These are phyloP conservation scores for sorghum (Sorghum bicolor) DNA, from an alignment of 176 grass and related monocot species.

Conservation along the genomic window Sorghum_bicolor_NCBIv3 NC_012871.2:62478001-62478500, in stretches of 20 bases:
- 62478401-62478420: background rate
- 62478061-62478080: slow-evolving; percentile 65
- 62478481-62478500: background rate
- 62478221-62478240: background rate
- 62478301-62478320: background rate
- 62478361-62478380: background rate
- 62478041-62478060: slow-evolving; percentile 26
- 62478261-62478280: background rate
- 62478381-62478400: background rate
- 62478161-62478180: slow-evolving; percentile 90
- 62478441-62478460: background rate
- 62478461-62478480: background rate
- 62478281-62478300: background rate
- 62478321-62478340: background rate
- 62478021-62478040: background rate
- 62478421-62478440: background rate
- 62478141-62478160: slow-evolving; percentile 78
- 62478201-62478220: background rate
- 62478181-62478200: slow-evolving; percentile 49
- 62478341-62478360: background rate
- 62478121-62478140: slow-evolving; percentile 55
- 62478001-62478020: background rate
- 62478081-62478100: slow-evolving; percentile 74
- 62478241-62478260: background rate
- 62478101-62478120: slow-evolving; percentile 68